These are phyloP conservation scores for Coleophoma eucalyptorum DNA, from an alignment of 2,329 filamentous ascomycete genomes.

Conservation along the genomic window DNA sequence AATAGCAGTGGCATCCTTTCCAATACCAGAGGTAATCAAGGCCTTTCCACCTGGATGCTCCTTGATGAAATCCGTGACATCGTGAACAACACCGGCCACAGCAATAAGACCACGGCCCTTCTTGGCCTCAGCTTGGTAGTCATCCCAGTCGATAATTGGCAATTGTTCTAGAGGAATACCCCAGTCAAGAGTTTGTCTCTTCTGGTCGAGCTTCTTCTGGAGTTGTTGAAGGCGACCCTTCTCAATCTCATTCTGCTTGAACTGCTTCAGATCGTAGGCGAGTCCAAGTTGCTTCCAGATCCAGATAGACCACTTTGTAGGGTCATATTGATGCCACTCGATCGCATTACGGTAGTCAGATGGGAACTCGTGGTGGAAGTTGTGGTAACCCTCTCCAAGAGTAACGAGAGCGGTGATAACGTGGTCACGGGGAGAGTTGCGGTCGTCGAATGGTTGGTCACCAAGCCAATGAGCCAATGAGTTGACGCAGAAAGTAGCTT, in stretches of 20 bases:
- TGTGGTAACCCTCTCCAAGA: slow-evolving; percentile 87
- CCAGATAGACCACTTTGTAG: slow-evolving; percentile 88
- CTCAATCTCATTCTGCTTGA: slow-evolving; percentile 88
- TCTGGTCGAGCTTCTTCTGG: slow-evolving; percentile 91
- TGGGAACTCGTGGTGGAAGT: slow-evolving; percentile 94
- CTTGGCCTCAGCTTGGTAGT: slow-evolving; percentile 75
- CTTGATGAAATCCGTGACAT: slow-evolving; percentile 79
- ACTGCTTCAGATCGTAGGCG: slow-evolving; percentile 84
- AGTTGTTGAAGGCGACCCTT: slow-evolving; percentile 85
- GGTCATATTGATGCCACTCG: slow-evolving; percentile 88
- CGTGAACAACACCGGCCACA: slow-evolving; percentile 82
- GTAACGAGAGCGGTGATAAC: slow-evolving; percentile 82
- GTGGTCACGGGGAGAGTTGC: slow-evolving; percentile 86
- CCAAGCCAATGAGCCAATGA: slow-evolving; percentile 87
- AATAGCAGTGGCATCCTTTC: slow-evolving; percentile 85
- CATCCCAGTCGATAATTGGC: slow-evolving; percentile 82
- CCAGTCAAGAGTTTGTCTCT: slow-evolving; percentile 80
- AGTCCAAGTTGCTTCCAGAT: slow-evolving; percentile 79
- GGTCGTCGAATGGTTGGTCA: slow-evolving; percentile 89
- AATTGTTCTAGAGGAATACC: slow-evolving; percentile 81
- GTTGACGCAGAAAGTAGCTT: slow-evolving; percentile 92
- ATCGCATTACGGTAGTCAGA: slow-evolving; percentile 92
- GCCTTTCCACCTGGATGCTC: slow-evolving; percentile 89
- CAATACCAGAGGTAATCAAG: slow-evolving; percentile 76
- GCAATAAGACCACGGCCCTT: slow-evolving; percentile 73